Base-by-base conservation (phyloP, 208 protist genomes). In the Paratrypanosoma confusum region DNA sequence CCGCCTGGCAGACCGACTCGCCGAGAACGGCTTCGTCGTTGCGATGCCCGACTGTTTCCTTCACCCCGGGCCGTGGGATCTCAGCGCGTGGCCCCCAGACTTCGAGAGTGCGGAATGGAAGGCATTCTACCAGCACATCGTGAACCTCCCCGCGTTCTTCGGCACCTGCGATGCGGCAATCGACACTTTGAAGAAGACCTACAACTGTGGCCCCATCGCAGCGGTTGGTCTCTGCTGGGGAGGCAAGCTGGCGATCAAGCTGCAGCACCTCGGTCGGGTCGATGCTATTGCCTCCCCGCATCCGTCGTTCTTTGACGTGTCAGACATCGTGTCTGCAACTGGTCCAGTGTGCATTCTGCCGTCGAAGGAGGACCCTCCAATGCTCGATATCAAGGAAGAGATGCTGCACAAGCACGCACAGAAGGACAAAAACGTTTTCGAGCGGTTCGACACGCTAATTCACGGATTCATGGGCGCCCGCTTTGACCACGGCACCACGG, bases 181-280 rank as follows among this genome's bases (percentile, higher is more conserved):
- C 49, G 43, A 16, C n/a, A 17, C 16, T 10, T 6, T 43, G 32
- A n/a, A 16, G 36, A 6, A 40, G 36, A n/a, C 13, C 36, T 11
- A 16, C n/a, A n/a, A n/a, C 21, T 63, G 56, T 26, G 37, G 22
- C 26, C 69, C 66, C 46, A 46, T 85, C 23, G 67, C 37, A 1
- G 42, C 49, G 1, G 34, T 78, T 1, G 76, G 71, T 20, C 57
- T 77, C 45, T 85, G 76, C 68, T 85, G 76, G 68, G 76, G 76
- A 1, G 43, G 57, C 4, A 7, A 18, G 18, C 28, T 74, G 23
- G 16, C 58, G 0, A 51, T 81, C 22, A 26, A 48, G 8, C 35
- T 71, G 7, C 45, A 50, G 3, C 53, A 14, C 10, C 35, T 41
- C 13, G 48, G 61, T 3, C 28, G 50, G 11, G 26, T 53, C 28